A percentile compares a stretch with the other conserved stretches of the same genome.
phyloP scores from a whole-genome alignment of 441 rosid genomes.

The Codiaeum variegatum region DNA sequence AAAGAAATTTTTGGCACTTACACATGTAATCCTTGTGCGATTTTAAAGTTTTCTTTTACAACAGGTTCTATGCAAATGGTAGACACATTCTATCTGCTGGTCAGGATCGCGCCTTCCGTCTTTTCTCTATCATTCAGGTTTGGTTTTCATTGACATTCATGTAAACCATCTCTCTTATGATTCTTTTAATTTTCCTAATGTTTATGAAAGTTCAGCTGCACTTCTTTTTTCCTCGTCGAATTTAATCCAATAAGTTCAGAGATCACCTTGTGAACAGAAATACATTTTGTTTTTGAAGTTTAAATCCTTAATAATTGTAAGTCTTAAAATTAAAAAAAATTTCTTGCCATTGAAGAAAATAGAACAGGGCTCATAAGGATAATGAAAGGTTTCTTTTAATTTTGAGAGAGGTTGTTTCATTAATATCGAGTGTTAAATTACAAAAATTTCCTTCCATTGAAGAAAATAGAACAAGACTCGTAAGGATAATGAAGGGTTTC shows the following conservation, averaged over 20 bases:
- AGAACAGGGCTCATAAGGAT: too few species aligned
- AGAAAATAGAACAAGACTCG: too few species aligned
- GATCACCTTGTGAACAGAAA: neutral
- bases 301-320: neutral
- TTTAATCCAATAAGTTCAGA: neutral
- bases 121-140: constrained; percentile 92
- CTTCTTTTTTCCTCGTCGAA: neutral
- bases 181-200: neutral
- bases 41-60: constrained; percentile 1
- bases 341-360: too few species aligned
- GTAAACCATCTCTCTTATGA: neutral
- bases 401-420: too few species aligned
- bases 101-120: constrained; percentile 94
- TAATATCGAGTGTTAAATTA: too few species aligned
- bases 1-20: neutral
- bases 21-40: neutral
- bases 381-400: too few species aligned
- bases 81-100: constrained; percentile 97
- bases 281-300: neutral
- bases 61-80: constrained; percentile 95
- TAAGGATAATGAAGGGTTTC: too few species aligned
- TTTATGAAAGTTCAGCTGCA: constrained; percentile 11
- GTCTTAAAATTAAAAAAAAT: too few species aligned
- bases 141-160: neutral
- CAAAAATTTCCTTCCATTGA: too few species aligned